Evolutionary conservation across 805 yeast species (phyloP).

Genomic region (Kodamaea kaohsiungensis): DNA sequence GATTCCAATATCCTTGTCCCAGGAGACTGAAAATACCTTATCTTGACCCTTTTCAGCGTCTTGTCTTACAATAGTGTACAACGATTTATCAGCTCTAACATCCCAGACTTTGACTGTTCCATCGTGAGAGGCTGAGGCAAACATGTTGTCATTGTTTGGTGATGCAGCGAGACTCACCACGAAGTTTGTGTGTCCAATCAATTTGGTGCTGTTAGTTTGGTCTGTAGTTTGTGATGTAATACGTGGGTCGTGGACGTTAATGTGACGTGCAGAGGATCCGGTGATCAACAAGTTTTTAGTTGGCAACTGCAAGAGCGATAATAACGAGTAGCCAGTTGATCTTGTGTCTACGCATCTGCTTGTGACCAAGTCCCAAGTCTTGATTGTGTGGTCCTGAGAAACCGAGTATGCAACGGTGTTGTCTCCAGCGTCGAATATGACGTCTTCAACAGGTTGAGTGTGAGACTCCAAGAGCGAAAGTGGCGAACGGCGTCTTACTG

Average conservation of each 20-base stretch:
- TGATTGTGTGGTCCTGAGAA: constrained; percentile 91
- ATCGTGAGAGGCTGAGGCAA: constrained; percentile 93
- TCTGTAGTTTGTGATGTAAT: constrained; percentile 57
- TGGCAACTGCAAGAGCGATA: constrained; percentile 71
- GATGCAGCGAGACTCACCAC: constrained; percentile 76
- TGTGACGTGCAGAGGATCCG: constrained; percentile 98
- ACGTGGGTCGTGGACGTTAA: constrained; percentile 91
- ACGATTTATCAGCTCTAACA: constrained; percentile 76
- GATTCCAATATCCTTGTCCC: constrained; percentile 80
- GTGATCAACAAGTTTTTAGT: constrained; percentile 73
- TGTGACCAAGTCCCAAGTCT: constrained; percentile 95
- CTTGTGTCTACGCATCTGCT: constrained; percentile 83
- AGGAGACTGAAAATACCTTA: constrained; percentile 83
- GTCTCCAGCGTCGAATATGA: constrained; percentile 72
- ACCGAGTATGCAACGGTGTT: constrained; percentile 87
- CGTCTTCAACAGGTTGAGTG: constrained; percentile 83
- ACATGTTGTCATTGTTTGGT: constrained; percentile 78
- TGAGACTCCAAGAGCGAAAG: constrained; percentile 79
- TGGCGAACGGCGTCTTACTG: constrained; percentile 80
- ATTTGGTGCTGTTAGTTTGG: constrained; percentile 53
- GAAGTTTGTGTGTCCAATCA: constrained; percentile 88
- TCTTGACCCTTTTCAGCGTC: constrained; percentile 44
- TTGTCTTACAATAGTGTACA: constrained; percentile 82
- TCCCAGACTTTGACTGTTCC: constrained; percentile 97
- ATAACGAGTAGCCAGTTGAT: constrained; percentile 80